Evolutionary conservation across 352 stramenopile species (phyloP).

Genomic region (Achlya hypogyna): DNA sequence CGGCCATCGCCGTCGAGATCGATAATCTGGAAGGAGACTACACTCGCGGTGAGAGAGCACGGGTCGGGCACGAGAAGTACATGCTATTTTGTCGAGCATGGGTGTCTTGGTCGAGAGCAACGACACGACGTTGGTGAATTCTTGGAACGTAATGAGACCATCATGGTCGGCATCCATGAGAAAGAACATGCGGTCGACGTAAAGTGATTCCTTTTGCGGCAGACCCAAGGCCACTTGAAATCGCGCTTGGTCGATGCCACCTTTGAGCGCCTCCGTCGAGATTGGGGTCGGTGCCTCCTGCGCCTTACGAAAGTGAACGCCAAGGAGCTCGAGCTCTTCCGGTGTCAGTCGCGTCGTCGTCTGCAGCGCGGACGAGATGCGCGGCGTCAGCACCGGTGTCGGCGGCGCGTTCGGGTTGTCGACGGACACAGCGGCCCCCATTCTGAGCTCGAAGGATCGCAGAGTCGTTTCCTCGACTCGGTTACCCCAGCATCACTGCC

Average conservation of each 20-base stretch:
- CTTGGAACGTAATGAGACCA: slow-evolving; percentile 67
- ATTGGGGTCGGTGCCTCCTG: neutral
- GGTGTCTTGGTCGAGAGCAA: slow-evolving; percentile 61
- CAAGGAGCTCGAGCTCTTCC: slow-evolving; percentile 15
- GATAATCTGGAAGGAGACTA: slow-evolving; percentile 72
- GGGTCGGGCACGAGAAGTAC: slow-evolving; percentile 37
- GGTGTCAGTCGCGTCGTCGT: slow-evolving; percentile 4
- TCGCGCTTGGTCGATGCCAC: slow-evolving; percentile 53
- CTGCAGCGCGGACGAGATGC: neutral
- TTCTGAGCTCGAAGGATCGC: neutral
- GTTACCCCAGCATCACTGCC: too few species aligned
- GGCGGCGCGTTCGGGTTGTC: neutral
- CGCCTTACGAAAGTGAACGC: neutral
- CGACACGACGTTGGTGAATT: slow-evolving; percentile 69
- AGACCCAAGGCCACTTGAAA: slow-evolving; percentile 74
- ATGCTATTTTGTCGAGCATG: slow-evolving; percentile 58
- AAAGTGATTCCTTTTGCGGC: slow-evolving; percentile 69
- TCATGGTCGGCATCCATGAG: slow-evolving; percentile 72
- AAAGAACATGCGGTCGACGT: slow-evolving; percentile 74
- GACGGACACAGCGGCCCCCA: slow-evolving; percentile 14
- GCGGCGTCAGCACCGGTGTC: neutral
- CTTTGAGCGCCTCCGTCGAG: neutral
- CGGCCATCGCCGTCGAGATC: slow-evolving; percentile 67
- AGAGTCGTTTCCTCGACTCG: too few species aligned
- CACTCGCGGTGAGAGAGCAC: neutral